Base-by-base conservation (phyloP, 495 filamentous ascomycete genomes). In the Achaetomiella virescens region DNA sequence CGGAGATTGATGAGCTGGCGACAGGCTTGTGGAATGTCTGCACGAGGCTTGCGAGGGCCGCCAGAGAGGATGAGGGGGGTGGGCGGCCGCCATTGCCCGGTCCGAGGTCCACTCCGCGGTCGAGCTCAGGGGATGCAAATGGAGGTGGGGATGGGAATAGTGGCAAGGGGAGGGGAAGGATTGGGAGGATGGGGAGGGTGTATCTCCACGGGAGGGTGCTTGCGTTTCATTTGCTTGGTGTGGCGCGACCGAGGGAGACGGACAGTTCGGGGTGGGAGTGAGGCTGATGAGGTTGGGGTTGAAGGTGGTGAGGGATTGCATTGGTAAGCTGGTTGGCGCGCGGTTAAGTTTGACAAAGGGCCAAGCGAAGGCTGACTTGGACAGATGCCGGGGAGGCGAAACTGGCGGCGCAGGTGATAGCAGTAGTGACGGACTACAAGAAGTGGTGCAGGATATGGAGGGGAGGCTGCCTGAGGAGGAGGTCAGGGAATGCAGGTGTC, bases 21-120 rank as follows among this genome's bases (percentile, higher is more conserved):
- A 80, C 75, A 7, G 70, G 70, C 29, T 66, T 90, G 21, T 91
- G 87, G 87, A 91, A 92, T 61, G 60, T 82, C 17, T 80, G 83
- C 50, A 83, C 81, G 4, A 75, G 79, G 9, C 61, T 84, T 24
- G 66, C 62, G 46, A 70, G 75, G 38, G 64, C 66, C 15, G 48
- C 51, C 27, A 47, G 48, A 22, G 51, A 46, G 17, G 8, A n/a
- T 24, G 11, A 21, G 38, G 21, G 2, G 45, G 20, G 25, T 7
- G 21, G 14, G 31, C 17, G 14, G 17, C 12, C 5, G 36, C 4
- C 3, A 17, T 3, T 3, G 10, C 6, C 4, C 12, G 36, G 12
- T 3, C 12, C 36, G 5, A 11, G 10, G 12, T 15, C 14, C 36
- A 38, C n/a, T n/a, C n/a, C n/a, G n/a, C n/a, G 4, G 10, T 4